Evolutionary conservation across 2,329 filamentous ascomycete genomes (phyloP).

Genomic region (Graphiopsis chlorocephala): DNA sequence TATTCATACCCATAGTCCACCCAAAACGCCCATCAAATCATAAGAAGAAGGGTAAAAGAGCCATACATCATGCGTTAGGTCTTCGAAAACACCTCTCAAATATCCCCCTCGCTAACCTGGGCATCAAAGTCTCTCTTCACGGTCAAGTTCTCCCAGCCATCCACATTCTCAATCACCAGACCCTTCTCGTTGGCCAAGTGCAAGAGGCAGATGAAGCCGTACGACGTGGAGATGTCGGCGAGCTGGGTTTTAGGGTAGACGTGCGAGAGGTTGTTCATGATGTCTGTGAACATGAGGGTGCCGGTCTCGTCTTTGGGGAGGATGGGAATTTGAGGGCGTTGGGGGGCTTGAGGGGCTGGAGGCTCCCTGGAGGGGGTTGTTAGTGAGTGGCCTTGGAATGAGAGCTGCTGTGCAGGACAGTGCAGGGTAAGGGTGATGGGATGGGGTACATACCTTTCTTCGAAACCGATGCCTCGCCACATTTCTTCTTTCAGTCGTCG

Average conservation of each 20-base stretch:
- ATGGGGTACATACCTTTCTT: constrained; percentile 22
- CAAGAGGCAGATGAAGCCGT: constrained; percentile 88
- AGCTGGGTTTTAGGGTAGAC: constrained; percentile 85
- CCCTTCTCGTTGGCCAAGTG: constrained; percentile 94
- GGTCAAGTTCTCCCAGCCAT: constrained; percentile 48
- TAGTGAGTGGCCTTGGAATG: background rate
- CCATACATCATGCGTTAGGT: background rate
- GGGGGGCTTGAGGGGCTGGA: constrained; percentile 36
- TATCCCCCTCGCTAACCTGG: constrained; percentile 7
- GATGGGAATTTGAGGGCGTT: constrained; percentile 29
- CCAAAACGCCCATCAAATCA: background rate
- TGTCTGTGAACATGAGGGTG: constrained; percentile 77
- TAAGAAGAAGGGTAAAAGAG: background rate
- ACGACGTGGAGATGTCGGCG: constrained; percentile 90
- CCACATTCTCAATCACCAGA: constrained; percentile 67
- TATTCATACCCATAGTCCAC: background rate
- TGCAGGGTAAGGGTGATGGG: background rate
- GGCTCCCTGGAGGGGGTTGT: constrained; percentile 19
- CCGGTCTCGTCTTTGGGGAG: constrained; percentile 40
- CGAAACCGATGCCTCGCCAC: constrained; percentile 45
- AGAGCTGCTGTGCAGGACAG: background rate
- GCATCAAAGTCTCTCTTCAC: constrained; percentile 44
- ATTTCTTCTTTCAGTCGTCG: constrained; percentile 63
- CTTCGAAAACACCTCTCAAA: too few species aligned
- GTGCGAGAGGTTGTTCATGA: constrained; percentile 83